phyloP scores from a whole-genome alignment of 2,329 filamentous ascomycete species.

The Botrytis deweyae region DNA sequence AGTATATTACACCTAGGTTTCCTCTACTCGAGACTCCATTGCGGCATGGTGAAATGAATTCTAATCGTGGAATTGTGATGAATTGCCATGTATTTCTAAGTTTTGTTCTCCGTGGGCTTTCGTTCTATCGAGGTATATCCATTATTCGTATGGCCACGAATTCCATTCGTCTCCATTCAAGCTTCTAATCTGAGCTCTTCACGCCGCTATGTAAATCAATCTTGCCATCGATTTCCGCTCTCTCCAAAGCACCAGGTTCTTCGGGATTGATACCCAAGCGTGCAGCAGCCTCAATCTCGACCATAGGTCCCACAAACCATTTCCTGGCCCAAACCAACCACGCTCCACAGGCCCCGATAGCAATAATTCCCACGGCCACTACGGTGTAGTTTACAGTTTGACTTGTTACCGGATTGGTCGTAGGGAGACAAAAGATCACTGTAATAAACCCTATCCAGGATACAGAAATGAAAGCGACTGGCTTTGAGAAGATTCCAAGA shows the following conservation, averaged over 20 bases:
- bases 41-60: neutral
- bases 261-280: conserved; percentile 47
- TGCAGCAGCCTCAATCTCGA: conserved; percentile 52
- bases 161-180: neutral
- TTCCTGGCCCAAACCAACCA: conserved; percentile 54
- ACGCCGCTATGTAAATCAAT: neutral
- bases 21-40: neutral
- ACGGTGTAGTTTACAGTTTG: conserved; percentile 60
- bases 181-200: neutral
- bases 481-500: conserved; percentile 47
- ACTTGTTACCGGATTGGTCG: conserved; percentile 53
- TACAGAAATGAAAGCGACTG: conserved; percentile 49
- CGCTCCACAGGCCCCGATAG: conserved; percentile 46
- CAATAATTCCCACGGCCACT: conserved; percentile 58
- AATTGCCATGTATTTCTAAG: neutral
- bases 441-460: conserved; percentile 56
- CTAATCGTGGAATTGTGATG: too few relatives aligned
- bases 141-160: neutral
- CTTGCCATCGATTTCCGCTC: conserved; percentile 27
- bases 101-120: neutral
- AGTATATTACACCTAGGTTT: neutral
- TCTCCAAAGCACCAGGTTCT: conserved; percentile 34
- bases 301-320: conserved; percentile 58
- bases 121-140: neutral
- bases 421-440: conserved; percentile 57